Evolutionary conservation across 2,329 filamentous ascomycete species (phyloP), one percentile per base, ranked within the genome.

Genomic region (Lachnum nothofagi): DNA sequence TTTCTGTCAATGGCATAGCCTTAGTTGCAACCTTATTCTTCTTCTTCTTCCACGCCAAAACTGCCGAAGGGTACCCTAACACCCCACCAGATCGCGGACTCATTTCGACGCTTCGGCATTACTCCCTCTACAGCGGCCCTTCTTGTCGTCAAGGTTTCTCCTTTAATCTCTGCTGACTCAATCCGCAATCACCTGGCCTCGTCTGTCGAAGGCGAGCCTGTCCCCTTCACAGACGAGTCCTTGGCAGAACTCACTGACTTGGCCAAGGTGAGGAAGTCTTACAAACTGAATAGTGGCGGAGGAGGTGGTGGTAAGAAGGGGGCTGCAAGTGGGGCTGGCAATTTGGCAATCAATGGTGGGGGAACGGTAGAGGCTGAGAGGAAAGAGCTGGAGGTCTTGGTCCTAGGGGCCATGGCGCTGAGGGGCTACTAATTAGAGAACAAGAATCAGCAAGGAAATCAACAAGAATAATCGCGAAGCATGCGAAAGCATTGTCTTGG

Each of bases 71-170:
- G 6, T 6, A 22, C 22, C 23, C 31, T 23, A 20, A 51, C 42
- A 24, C 25, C n/a, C 44, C n/a, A 5, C 44, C 25, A 94, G 89
- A 97, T 98, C 63, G 80, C 89, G 44, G 91, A 96, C 60, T 85
- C 90, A 0, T 97, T 97, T 69, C 85, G 88, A 25, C 84, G 85
- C 46, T 95, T 93, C 63, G 93, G 93, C 41, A 83, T 97, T 49
- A 74, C 79, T 0, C 80, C 88, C 10, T 71, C 74, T 9, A 93
- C 86, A 2, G 83, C 76, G 38, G 69, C 83, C 58, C 69, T 98
- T n/a, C 71, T 96, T 2, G 82, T 88, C 5, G 75, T 96, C 62
- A 97, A 96, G 65, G 75, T 97, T 20, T 77, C 83, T 8, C 73
- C 76, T 14, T 72, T 73, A 0, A 68, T 72, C 40, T 65, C 68